Evolutionary conservation across 2,329 filamentous ascomycete genomes (phyloP), one percentile per base, ranked within the genome.

Genomic region (Diaporthe ilicicola): DNA sequence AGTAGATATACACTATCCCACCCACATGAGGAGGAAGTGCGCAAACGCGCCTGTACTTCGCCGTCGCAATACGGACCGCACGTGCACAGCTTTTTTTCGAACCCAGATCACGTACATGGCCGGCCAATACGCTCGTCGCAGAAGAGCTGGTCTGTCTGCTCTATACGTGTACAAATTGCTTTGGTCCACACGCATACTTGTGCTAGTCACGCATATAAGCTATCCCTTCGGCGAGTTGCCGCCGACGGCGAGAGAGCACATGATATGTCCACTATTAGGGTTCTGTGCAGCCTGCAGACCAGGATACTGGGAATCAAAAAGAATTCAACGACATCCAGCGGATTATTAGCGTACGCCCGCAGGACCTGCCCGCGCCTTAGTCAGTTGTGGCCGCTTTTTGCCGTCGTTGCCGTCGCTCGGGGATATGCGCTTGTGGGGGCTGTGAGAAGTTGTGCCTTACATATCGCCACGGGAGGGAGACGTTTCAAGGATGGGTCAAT

Each of bases 371-470:
- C 50, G 59, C n/a, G 48, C 59, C 59, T 64, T 64, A 64, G 59
- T 50, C 59, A 64, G 44, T 50, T 34, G 9, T 34, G 32, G 29
- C 29, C 8, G 59, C 42, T 39, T 8, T n/a, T 10, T 46, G 39
- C 15, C 17, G 27, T 22, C 19, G 17, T 15, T 34, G 32, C 32
- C 32, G 32, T 34, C 32, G 32, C 39, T n/a, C n/a, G n/a, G 29
- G 27, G 13, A 55, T 54, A 34, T 67, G 37, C 67, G 59, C 59
- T 59, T 48, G 67, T 70, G 51, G 70, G 68, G 67, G 70, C 70
- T 70, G 70, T 69, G 51, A 55, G 39, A 59, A 37, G 59, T 64
- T 50, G 44, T 64, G 29, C 42, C 59, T 50, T 50, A 48, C 29
- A 37, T 19, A 24, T 64, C 32, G 29, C 59, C 59, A 50, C 59